Evolutionary conservation across 2,329 filamentous ascomycete species (phyloP), one percentile per base, ranked within the genome.

Genomic region (Aureobasidium pullulans): DNA sequence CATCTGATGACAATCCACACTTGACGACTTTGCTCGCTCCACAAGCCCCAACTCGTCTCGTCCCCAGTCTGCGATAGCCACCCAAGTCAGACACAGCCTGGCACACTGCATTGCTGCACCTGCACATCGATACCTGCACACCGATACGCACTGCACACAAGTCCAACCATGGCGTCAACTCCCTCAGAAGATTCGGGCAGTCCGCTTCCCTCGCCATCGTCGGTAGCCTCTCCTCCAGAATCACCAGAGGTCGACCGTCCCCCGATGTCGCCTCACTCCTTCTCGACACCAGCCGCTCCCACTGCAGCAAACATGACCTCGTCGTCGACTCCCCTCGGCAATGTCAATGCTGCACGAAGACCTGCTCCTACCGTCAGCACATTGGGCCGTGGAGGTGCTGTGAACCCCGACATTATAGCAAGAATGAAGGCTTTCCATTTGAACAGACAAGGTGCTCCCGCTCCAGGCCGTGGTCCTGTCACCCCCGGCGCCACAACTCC

Each of bases 271-370:
- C 84, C 19, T 83, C 82, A 84, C 65, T 82, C 83, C 48, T n/a
- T 53, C 37, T 73, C 82, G 19, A 84, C 85, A 57, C 82, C 86
- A 52, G 76, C 84, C 19, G 43, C 48, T 19, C 31, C 60, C 64
- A 77, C 75, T 58, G 69, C 76, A 32, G 72, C 73, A 28, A 72
- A 75, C 60, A 91, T 96, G 84, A 89, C 84, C 59, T 76, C 87
- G 6, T 91, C 85, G n/a, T 96, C 91, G n/a, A 94, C 88, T 31
- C 86, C 89, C 42, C 78, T 92, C 4, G 90, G 90, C 42, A 82
- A 89, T 60, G 77, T 96, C 67, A 90, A 86, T 72, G 83, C 84
- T 50, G 84, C 84, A 40, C 77, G 85, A 64, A 77, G 83, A 67
- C 81, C 81, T 13, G 72, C 71, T 23, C 68, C 71, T 32, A 71